Evolutionary conservation across 2,329 filamentous ascomycete species (phyloP), one percentile per base, ranked within the genome.

Genomic region (Xylaria sp.): DNA sequence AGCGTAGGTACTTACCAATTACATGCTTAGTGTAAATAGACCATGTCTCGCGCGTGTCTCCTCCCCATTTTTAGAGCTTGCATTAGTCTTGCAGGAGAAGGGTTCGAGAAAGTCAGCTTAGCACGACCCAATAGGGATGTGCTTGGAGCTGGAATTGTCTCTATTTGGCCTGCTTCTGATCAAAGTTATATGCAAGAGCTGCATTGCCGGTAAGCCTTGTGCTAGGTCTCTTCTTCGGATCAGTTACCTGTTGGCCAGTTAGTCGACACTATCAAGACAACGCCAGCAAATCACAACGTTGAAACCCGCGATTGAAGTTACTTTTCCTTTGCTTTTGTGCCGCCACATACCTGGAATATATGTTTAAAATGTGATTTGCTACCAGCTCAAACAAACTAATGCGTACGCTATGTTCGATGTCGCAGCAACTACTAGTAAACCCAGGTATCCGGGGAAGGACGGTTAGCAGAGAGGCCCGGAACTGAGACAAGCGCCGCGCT

Each of bases 41-140:
- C 18, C n/a, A 44, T 58, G n/a, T 48, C 54, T 48, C 55, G 51
- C 51, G 51, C 48, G 25, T 27, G 48, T 29, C 27, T 42, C 57
- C n/a, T 18, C 60, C 61, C 69, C 64, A 35, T 65, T 60, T 69
- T 69, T 71, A 71, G 69, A 71, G 67, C 69, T 65, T 71, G 69
- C 69, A 71, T 71, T 71, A 71, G 69, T 60, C 67, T 58, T 55
- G 69, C 69, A 71, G 67, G 61, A 71, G 69, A 71, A 71, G 64
- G 27, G 67, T 71, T 71, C 69, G 67, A 69, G 69, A 71, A 71
- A 71, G 67, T 47, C 64, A 60, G 53, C 67, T 63, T 50, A 65
- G 47, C 63, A 58, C 29, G 60, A 29, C 66, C 64, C 40, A 59
- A 65, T 66, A 27, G 16, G 60, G 66, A 55, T 32, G 44, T 54